phyloP scores from a whole-genome alignment of 2,329 filamentous ascomycete species.

The Rachicladosporium sp. region DNA sequence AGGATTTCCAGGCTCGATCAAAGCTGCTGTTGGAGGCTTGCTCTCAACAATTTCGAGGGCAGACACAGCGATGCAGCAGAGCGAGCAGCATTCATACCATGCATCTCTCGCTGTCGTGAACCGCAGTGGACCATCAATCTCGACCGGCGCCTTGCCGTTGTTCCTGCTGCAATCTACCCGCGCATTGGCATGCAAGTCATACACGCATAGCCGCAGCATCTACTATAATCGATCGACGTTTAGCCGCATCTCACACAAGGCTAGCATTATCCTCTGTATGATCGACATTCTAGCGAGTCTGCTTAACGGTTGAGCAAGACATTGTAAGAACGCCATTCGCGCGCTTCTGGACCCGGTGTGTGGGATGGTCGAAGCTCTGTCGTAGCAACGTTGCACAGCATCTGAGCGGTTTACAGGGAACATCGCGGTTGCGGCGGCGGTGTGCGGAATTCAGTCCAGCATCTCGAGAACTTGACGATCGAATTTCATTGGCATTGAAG shows the following conservation, averaged over 20 bases:
- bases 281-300: neutral
- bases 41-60: neutral
- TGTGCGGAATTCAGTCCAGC: conserved; percentile 2
- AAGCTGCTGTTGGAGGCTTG: neutral
- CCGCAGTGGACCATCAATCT: conserved; percentile 1
- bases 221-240: conserved; percentile 3
- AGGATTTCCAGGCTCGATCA: conserved; percentile 1
- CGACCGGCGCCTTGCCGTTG: conserved; percentile 1
- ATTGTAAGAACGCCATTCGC: conserved; percentile 1
- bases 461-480: conserved; percentile 3
- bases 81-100: neutral
- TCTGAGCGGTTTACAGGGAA: conserved; percentile 3
- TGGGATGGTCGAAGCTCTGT: conserved; percentile 3
- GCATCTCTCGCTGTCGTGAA: neutral
- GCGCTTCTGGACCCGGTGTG: conserved; percentile 4
- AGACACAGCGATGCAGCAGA: conserved; percentile 1
- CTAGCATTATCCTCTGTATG: neutral
- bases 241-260: neutral
- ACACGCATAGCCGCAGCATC: conserved; percentile 1
- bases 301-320: neutral
- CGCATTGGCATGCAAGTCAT: no score
- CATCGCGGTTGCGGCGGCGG: conserved; percentile 3
- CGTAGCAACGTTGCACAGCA: conserved; percentile 1
- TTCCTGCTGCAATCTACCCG: no score
- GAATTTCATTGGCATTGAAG: conserved; percentile 3